Evolutionary conservation across 2,329 filamentous ascomycete genomes (phyloP).

Genomic region (Escovopsis weberi): DNA sequence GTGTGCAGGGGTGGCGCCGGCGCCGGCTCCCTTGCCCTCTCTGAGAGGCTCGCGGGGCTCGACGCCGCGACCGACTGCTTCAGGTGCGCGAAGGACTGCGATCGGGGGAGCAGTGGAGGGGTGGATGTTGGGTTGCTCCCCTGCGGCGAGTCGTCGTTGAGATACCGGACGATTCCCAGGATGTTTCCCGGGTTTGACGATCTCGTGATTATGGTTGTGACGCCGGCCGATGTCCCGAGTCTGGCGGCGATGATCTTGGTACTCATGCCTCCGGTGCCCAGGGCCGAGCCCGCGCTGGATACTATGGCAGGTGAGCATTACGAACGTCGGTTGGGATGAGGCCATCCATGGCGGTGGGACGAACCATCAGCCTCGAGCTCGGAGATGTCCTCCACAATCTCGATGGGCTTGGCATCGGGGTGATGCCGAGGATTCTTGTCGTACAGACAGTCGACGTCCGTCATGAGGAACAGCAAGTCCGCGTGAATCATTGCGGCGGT

Average conservation of each 20-base stretch:
- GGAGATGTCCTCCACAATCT: constrained; percentile 81
- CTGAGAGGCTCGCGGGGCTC: constrained; percentile 16
- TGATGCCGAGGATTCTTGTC: constrained; percentile 84
- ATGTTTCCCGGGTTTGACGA: constrained; percentile 93
- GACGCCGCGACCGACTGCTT: constrained; percentile 29
- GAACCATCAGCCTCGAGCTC: constrained; percentile 66
- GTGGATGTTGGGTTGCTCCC: constrained; percentile 5
- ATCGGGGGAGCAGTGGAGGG: constrained; percentile 7
- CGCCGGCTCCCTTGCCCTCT: constrained; percentile 10
- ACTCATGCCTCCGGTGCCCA: constrained; percentile 93
- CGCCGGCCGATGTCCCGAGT: constrained; percentile 83
- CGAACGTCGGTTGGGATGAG: background rate
- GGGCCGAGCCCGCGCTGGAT: constrained; percentile 71
- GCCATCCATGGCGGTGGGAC: constrained; percentile 4
- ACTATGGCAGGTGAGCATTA: constrained; percentile 34
- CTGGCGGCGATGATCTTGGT: constrained; percentile 93
- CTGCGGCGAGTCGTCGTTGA: background rate
- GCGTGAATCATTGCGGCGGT: constrained; percentile 95
- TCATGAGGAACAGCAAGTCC: constrained; percentile 96
- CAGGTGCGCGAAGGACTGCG: constrained; percentile 20
- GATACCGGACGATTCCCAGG: constrained; percentile 67
- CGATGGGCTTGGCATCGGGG: constrained; percentile 76
- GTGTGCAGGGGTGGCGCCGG: constrained; percentile 62
- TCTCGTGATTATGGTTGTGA: constrained; percentile 88
- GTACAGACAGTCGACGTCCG: constrained; percentile 94